Conservation (phyloP, 345 rosid species). For the Clausena lansium region DNA sequence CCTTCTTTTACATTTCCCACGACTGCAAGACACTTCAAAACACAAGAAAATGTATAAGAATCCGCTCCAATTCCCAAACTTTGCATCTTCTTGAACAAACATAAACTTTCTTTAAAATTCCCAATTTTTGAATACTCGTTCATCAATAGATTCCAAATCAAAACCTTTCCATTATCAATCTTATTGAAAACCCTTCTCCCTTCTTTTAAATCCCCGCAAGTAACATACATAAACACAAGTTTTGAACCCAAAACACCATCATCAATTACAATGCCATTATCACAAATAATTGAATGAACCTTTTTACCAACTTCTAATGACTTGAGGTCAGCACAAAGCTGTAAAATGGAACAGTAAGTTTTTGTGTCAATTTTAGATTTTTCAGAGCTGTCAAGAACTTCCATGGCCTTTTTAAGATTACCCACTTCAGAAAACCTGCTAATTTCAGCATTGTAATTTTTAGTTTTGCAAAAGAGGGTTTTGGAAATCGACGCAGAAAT, state of each 20-base stretch:
- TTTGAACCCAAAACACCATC: slow-evolving; percentile 57
- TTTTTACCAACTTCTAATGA: slow-evolving; percentile 43
- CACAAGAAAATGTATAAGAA: slow-evolving; percentile 49
- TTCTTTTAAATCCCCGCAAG: slow-evolving; percentile 54
- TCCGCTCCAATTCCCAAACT: slow-evolving; percentile 41
- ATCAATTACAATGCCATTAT: slow-evolving; percentile 38
- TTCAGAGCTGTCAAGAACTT: slow-evolving; percentile 36
- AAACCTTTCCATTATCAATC: slow-evolving; percentile 45
- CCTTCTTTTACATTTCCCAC: slow-evolving; percentile 41
- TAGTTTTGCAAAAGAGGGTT: slow-evolving; percentile 4
- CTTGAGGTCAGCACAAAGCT: slow-evolving; percentile 59
- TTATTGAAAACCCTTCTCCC: slow-evolving; percentile 50
- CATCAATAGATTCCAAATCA: slow-evolving; percentile 65
- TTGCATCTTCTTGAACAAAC: slow-evolving; percentile 49
- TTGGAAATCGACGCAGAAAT: slow-evolving; percentile 20
- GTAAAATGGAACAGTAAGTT: slow-evolving; percentile 50
- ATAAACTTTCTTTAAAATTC: slow-evolving; percentile 42
- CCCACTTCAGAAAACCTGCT: slow-evolving; percentile 41
- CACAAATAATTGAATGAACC: slow-evolving; percentile 46
- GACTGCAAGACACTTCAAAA: slow-evolving; percentile 57
- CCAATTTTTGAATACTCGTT: slow-evolving; percentile 53
- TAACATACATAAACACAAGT: slow-evolving; percentile 66
- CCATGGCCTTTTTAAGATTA: slow-evolving; percentile 39
- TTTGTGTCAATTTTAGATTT: slow-evolving; percentile 35
- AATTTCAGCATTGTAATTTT: slow-evolving; percentile 35